phyloP scores from a whole-genome alignment of 768 basidiomycete genomes.

The Mycena belliarum region DNA sequence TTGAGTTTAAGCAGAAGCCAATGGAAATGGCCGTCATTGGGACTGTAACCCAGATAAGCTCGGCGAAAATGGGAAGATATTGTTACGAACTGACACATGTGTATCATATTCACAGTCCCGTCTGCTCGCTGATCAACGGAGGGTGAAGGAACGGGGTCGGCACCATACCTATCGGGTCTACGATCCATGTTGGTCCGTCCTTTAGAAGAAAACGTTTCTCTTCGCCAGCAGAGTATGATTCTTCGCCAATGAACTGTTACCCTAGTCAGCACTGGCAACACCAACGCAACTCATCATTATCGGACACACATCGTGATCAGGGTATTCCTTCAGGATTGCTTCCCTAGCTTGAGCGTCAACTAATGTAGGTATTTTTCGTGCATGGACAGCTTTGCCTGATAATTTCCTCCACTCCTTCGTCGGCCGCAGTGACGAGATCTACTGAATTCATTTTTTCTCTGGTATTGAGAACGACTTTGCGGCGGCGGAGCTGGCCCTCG shows the following conservation, averaged over 20 bases:
- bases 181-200: constrained; percentile 28
- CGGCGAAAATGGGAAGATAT: background rate
- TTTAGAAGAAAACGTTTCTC: constrained; percentile 27
- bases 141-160: constrained; percentile 11
- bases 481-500: constrained; percentile 25
- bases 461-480: constrained; percentile 15
- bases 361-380: background rate
- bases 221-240: constrained; percentile 28
- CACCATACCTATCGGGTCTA: constrained; percentile 26
- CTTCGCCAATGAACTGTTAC: constrained; percentile 28
- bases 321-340: constrained; percentile 17
- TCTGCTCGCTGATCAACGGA: constrained; percentile 9
- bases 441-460: constrained; percentile 28
- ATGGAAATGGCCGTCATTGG: constrained; percentile 28
- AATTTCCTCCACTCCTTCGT: constrained; percentile 26
- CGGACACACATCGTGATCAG: constrained; percentile 20
- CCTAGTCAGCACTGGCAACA: background rate
- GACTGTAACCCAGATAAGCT: constrained; percentile 14
- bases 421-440: constrained; percentile 27
- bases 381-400: constrained; percentile 14
- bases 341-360: constrained; percentile 8
- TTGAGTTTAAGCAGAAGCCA: constrained; percentile 25
- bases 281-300: background rate
- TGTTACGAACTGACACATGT: constrained; percentile 24
- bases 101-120: constrained; percentile 29